Conservation (phyloP, 345 rosid species). For the thale cress (Arabidopsis thaliana) region DNA sequence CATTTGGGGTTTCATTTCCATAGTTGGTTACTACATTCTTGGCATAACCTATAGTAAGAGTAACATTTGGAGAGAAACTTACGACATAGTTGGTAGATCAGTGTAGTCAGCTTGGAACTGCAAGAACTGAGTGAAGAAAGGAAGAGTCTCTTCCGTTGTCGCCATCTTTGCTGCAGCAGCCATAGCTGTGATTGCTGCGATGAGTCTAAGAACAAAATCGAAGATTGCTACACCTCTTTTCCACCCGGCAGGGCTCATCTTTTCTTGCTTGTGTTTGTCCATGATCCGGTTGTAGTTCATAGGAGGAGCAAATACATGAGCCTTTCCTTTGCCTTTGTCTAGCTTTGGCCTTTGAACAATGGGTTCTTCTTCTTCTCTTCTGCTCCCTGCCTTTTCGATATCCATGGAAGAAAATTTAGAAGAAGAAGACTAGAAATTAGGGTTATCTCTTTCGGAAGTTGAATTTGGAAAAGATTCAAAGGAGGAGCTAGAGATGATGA, state of each 20-base stretch:
- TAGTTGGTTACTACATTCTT: background rate
- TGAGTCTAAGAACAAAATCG: slow-evolving; percentile 72
- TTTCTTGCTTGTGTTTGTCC: slow-evolving; percentile 43
- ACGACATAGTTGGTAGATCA: slow-evolving; percentile 75
- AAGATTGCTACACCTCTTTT: slow-evolving; percentile 69
- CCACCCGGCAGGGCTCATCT: slow-evolving; percentile 41
- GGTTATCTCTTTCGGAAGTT: background rate
- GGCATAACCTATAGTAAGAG: background rate
- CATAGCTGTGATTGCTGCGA: slow-evolving; percentile 60
- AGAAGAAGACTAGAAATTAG: slow-evolving; percentile 2
- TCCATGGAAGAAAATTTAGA: slow-evolving; percentile 36
- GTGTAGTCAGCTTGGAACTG: slow-evolving; percentile 85
- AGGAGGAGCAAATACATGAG: slow-evolving; percentile 48
- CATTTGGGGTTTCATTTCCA: background rate
- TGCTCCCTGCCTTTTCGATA: slow-evolving; percentile 40
- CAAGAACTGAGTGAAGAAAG: slow-evolving; percentile 93
- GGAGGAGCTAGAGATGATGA: slow-evolving; percentile 26
- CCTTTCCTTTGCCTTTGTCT: slow-evolving; percentile 50
- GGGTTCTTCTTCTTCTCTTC: slow-evolving; percentile 49
- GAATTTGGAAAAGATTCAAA: background rate
- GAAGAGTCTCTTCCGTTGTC: slow-evolving; percentile 73
- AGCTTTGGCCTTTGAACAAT: slow-evolving; percentile 44
- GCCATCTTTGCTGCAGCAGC: slow-evolving; percentile 80
- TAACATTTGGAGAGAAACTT: slow-evolving; percentile 31
- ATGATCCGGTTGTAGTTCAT: slow-evolving; percentile 37